phyloP scores from a whole-genome alignment of 2,329 filamentous ascomycete genomes.

The Monosporascus sp. region DNA sequence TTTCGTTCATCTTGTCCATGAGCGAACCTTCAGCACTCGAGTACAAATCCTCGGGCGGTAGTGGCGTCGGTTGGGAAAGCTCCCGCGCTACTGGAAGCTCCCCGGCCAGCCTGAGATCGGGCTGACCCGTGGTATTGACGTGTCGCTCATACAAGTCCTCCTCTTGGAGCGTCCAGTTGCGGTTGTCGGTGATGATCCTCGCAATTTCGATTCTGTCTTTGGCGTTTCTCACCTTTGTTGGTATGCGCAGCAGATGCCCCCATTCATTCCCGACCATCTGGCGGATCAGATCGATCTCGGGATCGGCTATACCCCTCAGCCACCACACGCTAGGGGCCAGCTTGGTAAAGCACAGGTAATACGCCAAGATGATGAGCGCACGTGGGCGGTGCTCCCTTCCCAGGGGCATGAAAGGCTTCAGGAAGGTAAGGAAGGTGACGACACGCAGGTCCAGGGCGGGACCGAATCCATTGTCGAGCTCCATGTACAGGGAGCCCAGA shows the following conservation, averaged over 20 bases:
- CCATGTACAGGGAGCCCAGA: slow-evolving; percentile 47
- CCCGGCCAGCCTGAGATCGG: slow-evolving; percentile 9
- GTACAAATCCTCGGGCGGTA: background rate
- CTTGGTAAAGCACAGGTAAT: slow-evolving; percentile 49
- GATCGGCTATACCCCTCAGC: slow-evolving; percentile 40
- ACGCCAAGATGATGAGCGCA: slow-evolving; percentile 46
- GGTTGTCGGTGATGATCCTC: slow-evolving; percentile 39
- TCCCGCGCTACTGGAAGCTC: too few relatives aligned
- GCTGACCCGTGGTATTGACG: slow-evolving; percentile 15
- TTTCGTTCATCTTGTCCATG: background rate
- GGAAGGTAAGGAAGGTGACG: slow-evolving; percentile 50
- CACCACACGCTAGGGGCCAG: slow-evolving; percentile 42
- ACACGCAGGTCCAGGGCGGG: slow-evolving; percentile 43
- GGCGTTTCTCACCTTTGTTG: slow-evolving; percentile 31
- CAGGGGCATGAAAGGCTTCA: slow-evolving; percentile 38
- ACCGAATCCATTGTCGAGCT: slow-evolving; percentile 40
- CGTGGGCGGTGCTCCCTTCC: slow-evolving; percentile 37
- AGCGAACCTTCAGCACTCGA: background rate
- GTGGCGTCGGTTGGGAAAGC: background rate
- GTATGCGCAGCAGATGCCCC: slow-evolving; percentile 36
- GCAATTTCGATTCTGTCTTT: slow-evolving; percentile 31
- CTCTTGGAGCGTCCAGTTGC: slow-evolving; percentile 33
- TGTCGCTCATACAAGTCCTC: slow-evolving; percentile 17
- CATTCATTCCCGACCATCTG: slow-evolving; percentile 35
- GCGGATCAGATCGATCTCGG: slow-evolving; percentile 40